These are phyloP conservation scores for Fomitopsis pinicola DNA, from an alignment of 1,284 basidiomycete species.

Conservation along the genomic window DNA sequence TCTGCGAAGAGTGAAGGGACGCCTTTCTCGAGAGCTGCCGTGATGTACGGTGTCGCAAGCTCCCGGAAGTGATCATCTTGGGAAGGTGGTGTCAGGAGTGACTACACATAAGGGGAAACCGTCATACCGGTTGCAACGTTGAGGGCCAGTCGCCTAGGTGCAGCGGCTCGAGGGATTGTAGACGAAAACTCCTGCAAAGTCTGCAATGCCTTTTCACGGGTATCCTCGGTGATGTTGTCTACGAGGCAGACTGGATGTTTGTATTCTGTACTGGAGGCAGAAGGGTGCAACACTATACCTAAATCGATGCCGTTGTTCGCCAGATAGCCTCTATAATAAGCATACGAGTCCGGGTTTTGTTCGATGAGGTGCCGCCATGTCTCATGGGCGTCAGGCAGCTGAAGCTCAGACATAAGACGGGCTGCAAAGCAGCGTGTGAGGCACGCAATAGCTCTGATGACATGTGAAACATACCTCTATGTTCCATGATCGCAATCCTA, in stretches of 20 bases:
- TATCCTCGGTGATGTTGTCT: slow-evolving; percentile 46
- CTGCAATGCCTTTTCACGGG: slow-evolving; percentile 50
- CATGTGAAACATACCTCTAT: slow-evolving; percentile 51
- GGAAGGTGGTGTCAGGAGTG: background rate
- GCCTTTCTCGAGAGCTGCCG: slow-evolving; percentile 75
- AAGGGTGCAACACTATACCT: slow-evolving; percentile 34
- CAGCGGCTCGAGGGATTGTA: slow-evolving; percentile 65
- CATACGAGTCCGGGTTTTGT: slow-evolving; percentile 82
- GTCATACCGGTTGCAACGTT: slow-evolving; percentile 53
- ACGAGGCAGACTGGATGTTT: background rate
- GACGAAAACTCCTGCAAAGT: slow-evolving; percentile 57
- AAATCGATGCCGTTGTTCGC: slow-evolving; percentile 62
- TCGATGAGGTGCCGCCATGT: slow-evolving; percentile 81
- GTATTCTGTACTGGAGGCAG: too few relatives aligned
- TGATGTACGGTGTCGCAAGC: slow-evolving; percentile 69
- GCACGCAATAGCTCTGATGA: background rate
- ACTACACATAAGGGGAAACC: background rate
- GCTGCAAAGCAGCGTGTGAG: slow-evolving; percentile 38
- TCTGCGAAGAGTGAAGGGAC: slow-evolving; percentile 95
- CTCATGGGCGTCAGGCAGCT: slow-evolving; percentile 66
- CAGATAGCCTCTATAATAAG: slow-evolving; percentile 79
- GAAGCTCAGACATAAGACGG: slow-evolving; percentile 65
- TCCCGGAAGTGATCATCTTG: slow-evolving; percentile 62
- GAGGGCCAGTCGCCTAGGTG: slow-evolving; percentile 72
- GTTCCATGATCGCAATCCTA: slow-evolving; percentile 66